Evolutionary conservation across 208 protist species (phyloP), one percentile per base, ranked within the genome.

Genomic region (Leishmania gerbilli): DNA sequence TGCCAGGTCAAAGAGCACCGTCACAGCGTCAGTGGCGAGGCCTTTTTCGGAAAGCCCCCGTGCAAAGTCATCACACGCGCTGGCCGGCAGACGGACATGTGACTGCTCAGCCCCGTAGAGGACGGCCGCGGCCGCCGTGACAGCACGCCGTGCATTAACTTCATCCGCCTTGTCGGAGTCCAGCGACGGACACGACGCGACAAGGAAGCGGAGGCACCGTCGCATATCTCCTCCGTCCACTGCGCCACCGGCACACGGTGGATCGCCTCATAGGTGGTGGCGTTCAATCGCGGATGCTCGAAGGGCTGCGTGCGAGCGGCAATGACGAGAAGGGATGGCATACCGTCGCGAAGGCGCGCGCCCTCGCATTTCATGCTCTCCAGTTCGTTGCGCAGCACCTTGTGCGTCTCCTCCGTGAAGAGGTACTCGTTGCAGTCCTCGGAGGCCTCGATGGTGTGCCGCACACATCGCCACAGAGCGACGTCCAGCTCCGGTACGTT

Each of bases 391-490:
- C 82, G 47, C 19, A 89, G 47, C 62, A 82, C 68, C 21, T 79
- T 51, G 60, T 85, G 82, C 19, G 71, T 74, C 56, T 89, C 86
- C 71, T 89, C 88, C 37, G 87, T 85, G 40, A 91, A 89, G 21
- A 95, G 74, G 79, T 90, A 95, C 55, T 89, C 88, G 58, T 53
- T 37, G 40, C 84, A 89, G 75, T 95, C 92, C 68, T 92, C 90
- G 17, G 89, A 93, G 31, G 81, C 86, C n/a, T 82, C 74, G 17
- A 93, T 74, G 27, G 89, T 91, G 60, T 81, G 37, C 4, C 80
- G 74, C 1, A 93, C 77, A 71, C 89, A 87, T 15, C 76, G 81
- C 88, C 89, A 93, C 31, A 89, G 71, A 62, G 90, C 84, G 34
- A 13, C 62, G 64, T 74, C 82, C 1, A 86, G 77, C 7, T 60